Base-by-base conservation (phyloP, 2,329 filamentous ascomycete species). In the Madurella fahalii region DNA sequence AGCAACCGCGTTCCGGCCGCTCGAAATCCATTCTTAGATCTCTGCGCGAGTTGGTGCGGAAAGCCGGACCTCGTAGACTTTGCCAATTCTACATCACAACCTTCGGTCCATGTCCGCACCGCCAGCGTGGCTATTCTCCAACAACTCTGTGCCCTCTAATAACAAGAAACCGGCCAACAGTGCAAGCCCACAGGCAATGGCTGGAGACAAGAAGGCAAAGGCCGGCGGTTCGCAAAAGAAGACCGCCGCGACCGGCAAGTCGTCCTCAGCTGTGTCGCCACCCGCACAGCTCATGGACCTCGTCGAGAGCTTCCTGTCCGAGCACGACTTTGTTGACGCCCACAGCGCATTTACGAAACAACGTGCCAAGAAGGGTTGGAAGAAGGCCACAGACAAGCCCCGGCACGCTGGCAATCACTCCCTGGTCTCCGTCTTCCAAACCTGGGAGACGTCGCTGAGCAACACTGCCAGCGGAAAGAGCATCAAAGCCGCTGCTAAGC, bases 261-360 rank as follows among this genome's bases (percentile, higher is more conserved):
- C 54, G 15, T 25, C 50, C n/a, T 20, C 58, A 2, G 13, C 56
- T 5, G 50, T 57, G 15, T 68, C 73, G 45, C 77, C 82, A 25
- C 79, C 86, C 4, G 70, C 78, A 30, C 78, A 87, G 68, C 74
- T 91, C 37, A 74, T 91, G 66, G 80, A 84, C 57, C 74, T 89
- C 15, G 78, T 91, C 63, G 82, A 83, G 58, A 71, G 73, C 18
- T 91, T 90, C 69, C 76, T 91, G 47, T 77, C 78, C 41, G 78
- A 85, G 44, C 78, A 87, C 68, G 80, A 82, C n/a, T 87, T 89
- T 64, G 69, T 76, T 46, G 75, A 77, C 55, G 81, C 87, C 44
- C 80, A 80, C 64, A 73, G 77, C 56, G 79, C 82, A 5, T 86
- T 90, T 65, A 75, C 77, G 63, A 82, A 84, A 66, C 83, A 90